Base-by-base conservation (phyloP, 176 grass and related monocot species). In the Hsuehochloa calcarea region DNA sequence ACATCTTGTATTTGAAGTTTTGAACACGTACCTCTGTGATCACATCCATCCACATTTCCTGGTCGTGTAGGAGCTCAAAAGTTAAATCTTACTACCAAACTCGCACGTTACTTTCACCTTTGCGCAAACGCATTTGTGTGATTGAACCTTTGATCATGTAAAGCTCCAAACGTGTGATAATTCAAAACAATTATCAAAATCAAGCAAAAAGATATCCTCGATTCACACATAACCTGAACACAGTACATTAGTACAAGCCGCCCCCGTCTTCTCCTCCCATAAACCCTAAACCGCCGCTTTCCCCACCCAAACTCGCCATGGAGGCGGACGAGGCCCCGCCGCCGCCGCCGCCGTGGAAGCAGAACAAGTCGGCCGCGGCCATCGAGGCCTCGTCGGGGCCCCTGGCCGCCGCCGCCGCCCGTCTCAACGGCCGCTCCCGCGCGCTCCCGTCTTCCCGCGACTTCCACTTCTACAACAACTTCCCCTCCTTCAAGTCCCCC, bases 381-480 rank as follows among this genome's bases (percentile, higher is more conserved):
- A 69, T 91, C 10, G 81, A 91, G 4, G 82, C 84, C 60, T 89
- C 79, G 12, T 91, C 80, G 16, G 84, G 51, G 0, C 60, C 85
- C 6, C 88, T 99, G 5, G 70, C 96, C 20, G 75, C 84, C 40
- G 90, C 86, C 14, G 70, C 86, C 1, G 70, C 81, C 29, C 88
- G 91, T 73, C 80, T 95, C 49, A 85, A 74, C 29, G 52, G 72
- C 61, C 89, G 68, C 85, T 84, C 85, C 52, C 85, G 85, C 35
- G 89, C 69, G 25, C 76, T 87, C 80, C 85, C 75, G 5, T 49
- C 89, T 43, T 74, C 81, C 68, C 75, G 74, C 75, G 90, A 96
- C 84, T 99, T 99, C 68, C 91, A 94, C 86, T 99, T 99, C 86
- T 99, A 92, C 81, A 80, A 91, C 86, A 99, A 99, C 86, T 96